Evolutionary conservation across 768 basidiomycete species (phyloP).

Genomic region (Kwoniella europaea): DNA sequence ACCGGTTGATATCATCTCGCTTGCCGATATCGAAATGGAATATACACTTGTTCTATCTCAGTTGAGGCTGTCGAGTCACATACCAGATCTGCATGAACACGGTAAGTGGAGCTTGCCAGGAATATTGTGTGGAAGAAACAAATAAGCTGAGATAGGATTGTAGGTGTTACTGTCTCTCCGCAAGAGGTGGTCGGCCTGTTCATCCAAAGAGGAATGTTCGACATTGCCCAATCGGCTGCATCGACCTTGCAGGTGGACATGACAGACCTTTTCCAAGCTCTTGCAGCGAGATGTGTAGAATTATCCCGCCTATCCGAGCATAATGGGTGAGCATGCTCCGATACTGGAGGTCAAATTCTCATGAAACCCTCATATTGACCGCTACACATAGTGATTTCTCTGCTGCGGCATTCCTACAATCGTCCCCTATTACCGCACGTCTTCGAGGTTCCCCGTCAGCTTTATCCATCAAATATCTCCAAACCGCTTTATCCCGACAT

Average conservation of each 20-base stretch:
- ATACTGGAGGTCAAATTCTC: too few species aligned
- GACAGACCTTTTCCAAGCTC: conserved; percentile 77
- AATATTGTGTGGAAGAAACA: neutral
- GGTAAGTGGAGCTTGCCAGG: conserved; percentile 62
- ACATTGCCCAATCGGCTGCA: conserved; percentile 76
- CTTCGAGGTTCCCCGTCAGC: conserved; percentile 82
- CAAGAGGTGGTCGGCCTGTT: conserved; percentile 74
- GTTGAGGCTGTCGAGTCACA: conserved; percentile 72
- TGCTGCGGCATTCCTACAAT: conserved; percentile 76
- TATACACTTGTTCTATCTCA: conserved; percentile 76
- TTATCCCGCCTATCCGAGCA: conserved; percentile 61
- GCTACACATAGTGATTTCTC: conserved; percentile 62
- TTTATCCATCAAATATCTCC: conserved; percentile 86
- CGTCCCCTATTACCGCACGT: conserved; percentile 63
- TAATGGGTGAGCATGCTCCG: conserved; percentile 58
- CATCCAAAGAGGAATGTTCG: conserved; percentile 77
- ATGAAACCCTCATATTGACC: too few species aligned
- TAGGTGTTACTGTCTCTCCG: conserved; percentile 50
- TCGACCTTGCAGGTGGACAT: conserved; percentile 79
- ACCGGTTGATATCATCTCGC: conserved; percentile 76
- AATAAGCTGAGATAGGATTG: neutral
- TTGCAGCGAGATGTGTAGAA: conserved; percentile 79
- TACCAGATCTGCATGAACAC: conserved; percentile 65
- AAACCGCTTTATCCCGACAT: conserved; percentile 75
- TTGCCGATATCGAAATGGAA: conserved; percentile 65